phyloP scores from a whole-genome alignment of 2,329 filamentous ascomycete genomes.

The Penicillium expansum region DNA sequence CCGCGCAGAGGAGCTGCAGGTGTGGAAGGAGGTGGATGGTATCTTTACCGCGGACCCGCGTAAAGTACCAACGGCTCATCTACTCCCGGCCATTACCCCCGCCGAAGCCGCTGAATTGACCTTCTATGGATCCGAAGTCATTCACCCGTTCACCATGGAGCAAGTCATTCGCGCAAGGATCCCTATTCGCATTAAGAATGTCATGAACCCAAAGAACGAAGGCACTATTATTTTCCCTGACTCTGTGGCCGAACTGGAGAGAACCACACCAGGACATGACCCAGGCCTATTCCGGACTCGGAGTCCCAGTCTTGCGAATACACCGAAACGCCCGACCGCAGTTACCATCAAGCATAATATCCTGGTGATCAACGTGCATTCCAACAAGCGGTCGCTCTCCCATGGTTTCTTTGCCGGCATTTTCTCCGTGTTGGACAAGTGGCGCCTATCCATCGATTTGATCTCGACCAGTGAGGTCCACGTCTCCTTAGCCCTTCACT shows the following conservation, averaged over 20 bases:
- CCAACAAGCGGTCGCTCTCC: constrained; percentile 91
- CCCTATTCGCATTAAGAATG: constrained; percentile 67
- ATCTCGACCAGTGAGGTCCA: constrained; percentile 97
- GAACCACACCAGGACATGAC: constrained; percentile 55
- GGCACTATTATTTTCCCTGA: constrained; percentile 75
- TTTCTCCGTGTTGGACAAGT: constrained; percentile 83
- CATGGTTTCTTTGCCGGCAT: constrained; percentile 95
- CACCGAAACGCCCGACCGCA: constrained; percentile 74
- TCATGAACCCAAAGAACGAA: constrained; percentile 62
- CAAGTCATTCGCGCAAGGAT: constrained; percentile 69
- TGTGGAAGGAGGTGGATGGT: constrained; percentile 99
- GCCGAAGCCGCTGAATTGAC: constrained; percentile 94
- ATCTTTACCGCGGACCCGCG: constrained; percentile 85
- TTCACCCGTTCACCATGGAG: constrained; percentile 98
- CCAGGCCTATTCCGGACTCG: constrained; percentile 51
- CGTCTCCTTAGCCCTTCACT: constrained; percentile 94
- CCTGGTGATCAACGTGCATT: constrained; percentile 95
- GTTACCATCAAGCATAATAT: constrained; percentile 98
- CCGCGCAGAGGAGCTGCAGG: constrained; percentile 83
- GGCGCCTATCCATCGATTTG: constrained; percentile 86
- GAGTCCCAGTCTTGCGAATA: constrained; percentile 49
- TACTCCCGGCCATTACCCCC: constrained; percentile 86
- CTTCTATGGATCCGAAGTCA: constrained; percentile 92
- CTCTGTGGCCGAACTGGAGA: constrained; percentile 51
- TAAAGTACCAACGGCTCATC: constrained; percentile 86